These are phyloP conservation scores for Chloranthus sessilifolius DNA, from an alignment of 164 flowering plant genomes.

Conservation along the genomic window DNA sequence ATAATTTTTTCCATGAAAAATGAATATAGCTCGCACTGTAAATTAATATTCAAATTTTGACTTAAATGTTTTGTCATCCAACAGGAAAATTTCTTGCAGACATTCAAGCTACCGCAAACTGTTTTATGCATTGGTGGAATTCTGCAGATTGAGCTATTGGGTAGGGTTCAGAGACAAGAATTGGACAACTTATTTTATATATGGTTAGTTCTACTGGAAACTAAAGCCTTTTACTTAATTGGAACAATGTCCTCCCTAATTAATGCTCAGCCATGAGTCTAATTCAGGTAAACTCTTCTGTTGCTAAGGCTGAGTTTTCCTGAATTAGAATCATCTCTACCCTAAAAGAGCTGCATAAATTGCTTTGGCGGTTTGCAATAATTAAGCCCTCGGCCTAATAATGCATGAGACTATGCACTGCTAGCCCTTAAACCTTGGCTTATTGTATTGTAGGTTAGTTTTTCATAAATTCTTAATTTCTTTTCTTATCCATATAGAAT, in stretches of 20 bases:
- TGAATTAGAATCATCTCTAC: neutral
- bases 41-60: too few relatives aligned
- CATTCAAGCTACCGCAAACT: conserved; percentile 69
- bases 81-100: conserved; percentile 70
- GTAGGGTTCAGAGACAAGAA: conserved; percentile 68
- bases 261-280: neutral
- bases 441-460: too few relatives aligned
- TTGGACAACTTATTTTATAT: conserved; percentile 63
- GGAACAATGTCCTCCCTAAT: neutral
- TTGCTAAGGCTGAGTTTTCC: neutral
- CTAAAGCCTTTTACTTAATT: neutral
- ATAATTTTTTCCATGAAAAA: too few relatives aligned
- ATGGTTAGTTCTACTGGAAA: conserved; percentile 42
- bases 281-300: neutral
- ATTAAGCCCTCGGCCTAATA: neutral
- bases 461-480: too few relatives aligned
- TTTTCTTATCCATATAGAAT: too few relatives aligned
- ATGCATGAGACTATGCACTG: too few relatives aligned
- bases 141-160: conserved; percentile 67
- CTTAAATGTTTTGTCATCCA: neutral
- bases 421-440: too few relatives aligned
- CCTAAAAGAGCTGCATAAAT: neutral
- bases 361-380: neutral
- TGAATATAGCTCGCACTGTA: too few relatives aligned
- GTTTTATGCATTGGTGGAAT: conserved; percentile 73